Evolutionary conservation across 1,284 basidiomycete species (phyloP).

Genomic region (Chalciporus sp.): DNA sequence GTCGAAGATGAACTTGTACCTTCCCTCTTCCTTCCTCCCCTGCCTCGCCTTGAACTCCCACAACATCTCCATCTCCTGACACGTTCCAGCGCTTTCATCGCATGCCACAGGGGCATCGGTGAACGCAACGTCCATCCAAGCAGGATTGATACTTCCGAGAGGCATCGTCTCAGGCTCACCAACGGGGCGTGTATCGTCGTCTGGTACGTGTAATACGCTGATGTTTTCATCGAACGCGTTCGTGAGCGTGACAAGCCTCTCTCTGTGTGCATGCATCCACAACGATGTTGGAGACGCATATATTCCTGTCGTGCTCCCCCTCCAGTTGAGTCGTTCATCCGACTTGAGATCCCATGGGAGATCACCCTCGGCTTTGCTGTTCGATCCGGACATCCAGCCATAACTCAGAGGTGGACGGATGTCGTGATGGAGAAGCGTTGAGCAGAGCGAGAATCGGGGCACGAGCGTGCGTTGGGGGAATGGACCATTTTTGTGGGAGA

Average conservation of each 20-base stretch:
- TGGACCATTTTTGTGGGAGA: conserved; percentile 54
- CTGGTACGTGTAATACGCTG: conserved; percentile 21
- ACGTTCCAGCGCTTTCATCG: conserved; percentile 38
- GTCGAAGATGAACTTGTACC: conserved; percentile 68
- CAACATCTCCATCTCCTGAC: conserved; percentile 42
- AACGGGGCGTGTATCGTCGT: conserved; percentile 33
- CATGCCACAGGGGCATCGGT: conserved; percentile 51
- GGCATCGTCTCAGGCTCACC: conserved; percentile 43
- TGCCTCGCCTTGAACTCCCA: conserved; percentile 53
- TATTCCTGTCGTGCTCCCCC: conserved; percentile 70
- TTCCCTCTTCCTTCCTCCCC: conserved; percentile 47
- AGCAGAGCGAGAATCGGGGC: conserved; percentile 60
- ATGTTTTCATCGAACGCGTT: conserved; percentile 37
- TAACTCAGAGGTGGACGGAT: conserved; percentile 56
- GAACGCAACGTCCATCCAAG: conserved; percentile 62
- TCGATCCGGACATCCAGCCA: conserved; percentile 41
- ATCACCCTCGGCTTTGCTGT: conserved; percentile 43
- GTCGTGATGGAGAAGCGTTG: conserved; percentile 60
- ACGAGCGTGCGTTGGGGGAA: conserved; percentile 47
- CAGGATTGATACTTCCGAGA: conserved; percentile 46
- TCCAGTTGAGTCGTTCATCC: conserved; percentile 61
- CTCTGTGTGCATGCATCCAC: conserved; percentile 56
- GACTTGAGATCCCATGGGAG: conserved; percentile 57
- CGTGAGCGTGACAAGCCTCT: conserved; percentile 39
- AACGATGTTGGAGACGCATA: conserved; percentile 42